Base-by-base conservation (phyloP, 768 basidiomycete species). In the Glaciozyma antarctica region DNA sequence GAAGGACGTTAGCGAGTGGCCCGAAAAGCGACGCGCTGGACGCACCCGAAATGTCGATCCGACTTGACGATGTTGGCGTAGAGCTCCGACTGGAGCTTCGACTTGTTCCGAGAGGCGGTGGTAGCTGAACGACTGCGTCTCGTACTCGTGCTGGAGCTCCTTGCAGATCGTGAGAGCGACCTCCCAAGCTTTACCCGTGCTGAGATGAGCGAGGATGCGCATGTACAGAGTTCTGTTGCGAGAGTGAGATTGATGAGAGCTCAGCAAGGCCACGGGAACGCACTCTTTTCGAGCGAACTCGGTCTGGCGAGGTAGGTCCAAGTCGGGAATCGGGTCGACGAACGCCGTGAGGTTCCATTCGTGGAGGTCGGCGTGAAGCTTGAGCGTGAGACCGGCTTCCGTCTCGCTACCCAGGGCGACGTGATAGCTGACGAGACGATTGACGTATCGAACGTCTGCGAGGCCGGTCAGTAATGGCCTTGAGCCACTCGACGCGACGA, bases 111-210 rank as follows among this genome's bases (percentile, higher is more conserved):
- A 55, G n/a, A 75, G 92, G 90, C 61, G 90, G 22, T 49, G 12
- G 45, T 74, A 74, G 48, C 68, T 66, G 61, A 67, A 73, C 41
- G 68, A 49, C 13, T 57, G 82, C 75, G 86, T 85, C 21, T 87
- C 82, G 78, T 97, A 93, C 75, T 97, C 91, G 66, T 79, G 84
- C 19, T 87, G 87, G 30, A 98, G 78, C 72, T 97, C 94, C 77
- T 88, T 89, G 78, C 90, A 93, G 57, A 97, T 87, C 55, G 90
- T 88, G 63, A 95, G 85, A 3, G 91, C 94, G 60, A 83, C 86
- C 77, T 98, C 94, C 84, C 90, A 98, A n/a, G 94, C 93, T 73
- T 94, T 92, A 15, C 93, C 94, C 77, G 92, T 89, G 58, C 90
- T 89, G 26, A 97, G 83, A 72, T 92, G 91, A 75, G 95, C 91